Conservation (phyloP, 306 rosid genomes). For the Prunus mira region DNA sequence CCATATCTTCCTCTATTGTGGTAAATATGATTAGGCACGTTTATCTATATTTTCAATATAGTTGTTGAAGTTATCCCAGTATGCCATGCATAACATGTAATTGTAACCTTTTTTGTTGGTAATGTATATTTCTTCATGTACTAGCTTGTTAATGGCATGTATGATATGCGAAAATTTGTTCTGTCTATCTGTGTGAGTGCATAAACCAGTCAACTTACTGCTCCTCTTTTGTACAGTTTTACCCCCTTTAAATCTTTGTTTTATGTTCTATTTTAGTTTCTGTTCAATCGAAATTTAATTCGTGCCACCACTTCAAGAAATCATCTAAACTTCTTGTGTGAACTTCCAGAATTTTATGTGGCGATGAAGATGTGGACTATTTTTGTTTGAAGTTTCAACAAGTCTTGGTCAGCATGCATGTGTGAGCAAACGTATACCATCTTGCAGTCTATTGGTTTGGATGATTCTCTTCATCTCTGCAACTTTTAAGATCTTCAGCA, state of each 20-base stretch:
- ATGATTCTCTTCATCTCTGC: constrained; percentile 5
- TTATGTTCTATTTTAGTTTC: background rate
- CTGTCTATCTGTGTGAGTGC: background rate
- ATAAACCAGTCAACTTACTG: background rate
- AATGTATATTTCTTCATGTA: background rate
- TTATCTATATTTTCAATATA: background rate
- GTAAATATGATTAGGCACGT: background rate
- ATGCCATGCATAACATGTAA: background rate
- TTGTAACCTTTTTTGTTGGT: background rate
- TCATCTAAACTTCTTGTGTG: background rate
- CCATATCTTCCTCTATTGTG: background rate
- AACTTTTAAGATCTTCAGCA: background rate
- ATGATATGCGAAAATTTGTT: background rate
- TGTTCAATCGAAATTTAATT: background rate
- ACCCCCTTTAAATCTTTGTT: background rate
- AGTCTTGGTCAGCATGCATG: constrained; percentile 11
- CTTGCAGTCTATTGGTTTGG: background rate
- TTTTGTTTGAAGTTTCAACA: background rate
- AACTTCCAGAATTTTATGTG: constrained; percentile 7
- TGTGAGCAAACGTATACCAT: background rate
- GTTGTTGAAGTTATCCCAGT: too few relatives aligned
- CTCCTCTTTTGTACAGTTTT: background rate
- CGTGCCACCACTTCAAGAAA: background rate
- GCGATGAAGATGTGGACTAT: background rate
- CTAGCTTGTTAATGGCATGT: background rate